Base-by-base conservation (phyloP, 805 yeast species). In the Saturnispora besseyi region DNA sequence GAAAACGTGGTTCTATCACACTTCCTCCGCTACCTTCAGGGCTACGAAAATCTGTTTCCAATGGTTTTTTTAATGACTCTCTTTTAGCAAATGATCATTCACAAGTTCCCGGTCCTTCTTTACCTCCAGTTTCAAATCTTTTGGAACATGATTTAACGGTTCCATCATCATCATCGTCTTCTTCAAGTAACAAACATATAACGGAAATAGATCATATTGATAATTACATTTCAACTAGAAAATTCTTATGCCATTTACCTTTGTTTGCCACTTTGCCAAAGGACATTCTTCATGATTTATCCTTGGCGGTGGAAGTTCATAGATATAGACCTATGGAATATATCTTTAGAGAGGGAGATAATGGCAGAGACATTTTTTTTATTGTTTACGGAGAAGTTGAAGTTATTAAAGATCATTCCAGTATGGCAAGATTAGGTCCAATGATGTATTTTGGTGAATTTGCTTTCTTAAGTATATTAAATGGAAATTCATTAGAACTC, bases 391-490 rank as follows among this genome's bases (percentile, higher is more conserved):
- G 93, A 9, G 82, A 79, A 56, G 86, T 83, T 5, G 90, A 85
- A 60, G 87, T 83, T 0, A 51, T 83, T 8, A 57, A 63, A 45
- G 78, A 69, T 44, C 65, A 67, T 18, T 64, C 66, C 33, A 67
- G 74, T 1, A 61, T 79, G 36, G 88, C 86, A 4, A 71, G 87
- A 51, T 65, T 85, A 26, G 73, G 78, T 2, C 64, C 78, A 13
- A 87, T 85, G 21, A 74, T 80, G 32, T 83, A 81, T 63, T 83
- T 84, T 65, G 93, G 93, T 22, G 91, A 84, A 62, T 81, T 84
- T 82, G 77, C 87, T 0, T 84, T 84, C 56, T 63, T 84, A 40
- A 68, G 78, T 3, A 71, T 72, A 11, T 57, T 80, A 21, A 51
- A 62, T 37, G 59, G 58, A 31, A 53, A 53, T 46, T 49, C 34